A percentile compares a stretch with the other conserved stretches of the same genome.
These are phyloP conservation scores for Domatiomyces globalis DNA, from an alignment of 2,329 filamentous ascomycete species.

Conservation along the genomic window DNA sequence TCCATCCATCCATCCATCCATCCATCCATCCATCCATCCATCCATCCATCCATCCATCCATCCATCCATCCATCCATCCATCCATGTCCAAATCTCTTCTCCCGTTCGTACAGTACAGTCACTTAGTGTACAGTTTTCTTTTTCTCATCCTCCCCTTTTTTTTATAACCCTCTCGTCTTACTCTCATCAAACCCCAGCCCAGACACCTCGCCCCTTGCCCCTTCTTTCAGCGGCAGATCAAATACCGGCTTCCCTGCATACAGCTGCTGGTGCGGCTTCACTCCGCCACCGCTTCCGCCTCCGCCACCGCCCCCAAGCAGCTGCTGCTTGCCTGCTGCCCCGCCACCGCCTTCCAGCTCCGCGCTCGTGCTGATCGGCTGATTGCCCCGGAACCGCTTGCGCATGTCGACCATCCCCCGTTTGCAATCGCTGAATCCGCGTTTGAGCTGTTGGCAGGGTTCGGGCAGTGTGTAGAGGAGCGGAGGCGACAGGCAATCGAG, in stretches of 20 bases:
- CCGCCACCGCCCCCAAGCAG: constrained; percentile 4
- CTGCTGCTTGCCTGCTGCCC: constrained; percentile 18
- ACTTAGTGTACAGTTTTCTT: background rate
- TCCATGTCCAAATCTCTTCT: no score
- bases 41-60: no score
- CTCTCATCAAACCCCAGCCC: constrained; percentile 30
- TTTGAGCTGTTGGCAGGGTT: constrained; percentile 80
- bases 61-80: no score
- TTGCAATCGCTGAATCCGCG: constrained; percentile 92
- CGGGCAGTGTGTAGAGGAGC: constrained; percentile 66
- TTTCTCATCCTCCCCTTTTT: background rate
- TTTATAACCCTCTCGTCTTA: constrained; percentile 33
- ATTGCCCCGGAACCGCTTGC: constrained; percentile 93
- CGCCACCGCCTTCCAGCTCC: constrained; percentile 44
- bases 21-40: no score
- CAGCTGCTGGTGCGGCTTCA: constrained; percentile 43
- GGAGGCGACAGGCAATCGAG: constrained; percentile 78
- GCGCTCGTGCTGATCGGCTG: constrained; percentile 61
- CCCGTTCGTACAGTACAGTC: no score
- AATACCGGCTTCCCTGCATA: constrained; percentile 68
- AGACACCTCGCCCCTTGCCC: constrained; percentile 31
- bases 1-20: no score
- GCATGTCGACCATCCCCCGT: constrained; percentile 94
- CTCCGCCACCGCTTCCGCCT: constrained; percentile 11
- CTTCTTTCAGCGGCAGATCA: constrained; percentile 54